Evolutionary conservation across 1,284 basidiomycete species (phyloP).

Genomic region (Cutaneotrichosporon arboriforme): DNA sequence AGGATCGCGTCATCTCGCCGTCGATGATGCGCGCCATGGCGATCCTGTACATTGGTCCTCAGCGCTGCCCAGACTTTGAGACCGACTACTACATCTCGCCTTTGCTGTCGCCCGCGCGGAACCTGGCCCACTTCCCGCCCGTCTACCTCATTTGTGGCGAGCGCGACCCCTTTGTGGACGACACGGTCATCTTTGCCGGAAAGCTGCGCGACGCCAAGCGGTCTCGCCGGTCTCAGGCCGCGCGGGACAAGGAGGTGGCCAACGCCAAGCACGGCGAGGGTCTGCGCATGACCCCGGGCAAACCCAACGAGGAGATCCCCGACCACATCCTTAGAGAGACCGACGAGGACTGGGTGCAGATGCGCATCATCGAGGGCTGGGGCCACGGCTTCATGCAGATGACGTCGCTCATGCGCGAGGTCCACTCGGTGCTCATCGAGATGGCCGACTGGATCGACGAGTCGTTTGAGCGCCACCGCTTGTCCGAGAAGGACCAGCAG

Average conservation of each 20-base stretch:
- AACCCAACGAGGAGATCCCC: slow-evolving; percentile 7
- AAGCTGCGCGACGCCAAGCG: slow-evolving; percentile 87
- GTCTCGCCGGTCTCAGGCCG: slow-evolving; percentile 60
- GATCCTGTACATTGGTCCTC: slow-evolving; percentile 90
- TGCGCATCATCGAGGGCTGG: slow-evolving; percentile 85
- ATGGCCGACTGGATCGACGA: slow-evolving; percentile 89
- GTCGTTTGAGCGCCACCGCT: slow-evolving; percentile 56
- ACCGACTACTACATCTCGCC: slow-evolving; percentile 94
- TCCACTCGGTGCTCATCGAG: slow-evolving; percentile 67
- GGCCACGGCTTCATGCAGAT: slow-evolving; percentile 94
- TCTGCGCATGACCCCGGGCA: slow-evolving; percentile 49
- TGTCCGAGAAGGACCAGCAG: slow-evolving; percentile 33
- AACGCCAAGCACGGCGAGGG: slow-evolving; percentile 45
- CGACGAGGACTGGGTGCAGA: slow-evolving; percentile 92
- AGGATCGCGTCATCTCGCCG: slow-evolving; percentile 82
- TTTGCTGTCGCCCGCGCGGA: slow-evolving; percentile 72
- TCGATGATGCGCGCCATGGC: slow-evolving; percentile 99
- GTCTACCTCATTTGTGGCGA: slow-evolving; percentile 89
- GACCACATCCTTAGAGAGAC: slow-evolving; percentile 59
- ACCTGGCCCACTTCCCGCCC: slow-evolving; percentile 89
- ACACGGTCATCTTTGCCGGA: slow-evolving; percentile 88
- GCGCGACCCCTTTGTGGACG: slow-evolving; percentile 94
- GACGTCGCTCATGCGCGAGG: slow-evolving; percentile 75
- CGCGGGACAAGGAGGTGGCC: neutral
- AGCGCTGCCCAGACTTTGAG: slow-evolving; percentile 84